A percentile compares a stretch with the other conserved stretches of the same genome.
phyloP scores from a whole-genome alignment of 2,329 filamentous ascomycete genomes.

The Penicillium sp. region DNA sequence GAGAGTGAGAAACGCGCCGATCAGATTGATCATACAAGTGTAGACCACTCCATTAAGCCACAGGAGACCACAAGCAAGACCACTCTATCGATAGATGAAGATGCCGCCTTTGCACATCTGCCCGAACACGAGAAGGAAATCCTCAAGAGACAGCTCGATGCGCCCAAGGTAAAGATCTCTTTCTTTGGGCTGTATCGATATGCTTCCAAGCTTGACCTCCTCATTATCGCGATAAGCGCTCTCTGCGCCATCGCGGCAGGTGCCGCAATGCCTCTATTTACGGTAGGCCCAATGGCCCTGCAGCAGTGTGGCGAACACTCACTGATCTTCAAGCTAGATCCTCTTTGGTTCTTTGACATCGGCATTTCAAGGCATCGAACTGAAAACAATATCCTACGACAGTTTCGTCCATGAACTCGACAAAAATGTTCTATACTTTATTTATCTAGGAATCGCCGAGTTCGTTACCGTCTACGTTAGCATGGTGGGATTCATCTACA shows the following conservation, averaged over 20 bases:
- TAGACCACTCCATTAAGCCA: neutral
- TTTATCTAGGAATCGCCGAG: slow-evolving; percentile 80
- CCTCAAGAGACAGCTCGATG: slow-evolving; percentile 67
- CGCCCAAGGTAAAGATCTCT: slow-evolving; percentile 65
- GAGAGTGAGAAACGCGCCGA: neutral
- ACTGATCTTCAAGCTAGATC: slow-evolving; percentile 28
- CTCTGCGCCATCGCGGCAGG: slow-evolving; percentile 71
- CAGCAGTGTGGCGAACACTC: neutral
- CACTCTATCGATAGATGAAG: neutral
- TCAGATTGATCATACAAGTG: neutral
- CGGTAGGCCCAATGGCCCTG: slow-evolving; percentile 29
- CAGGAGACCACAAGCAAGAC: neutral
- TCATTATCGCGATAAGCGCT: slow-evolving; percentile 62
- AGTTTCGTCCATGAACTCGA: slow-evolving; percentile 63
- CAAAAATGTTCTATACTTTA: slow-evolving; percentile 73
- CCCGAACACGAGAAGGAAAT: slow-evolving; percentile 59
- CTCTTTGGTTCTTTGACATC: slow-evolving; percentile 76
- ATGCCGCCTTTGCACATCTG: neutral
- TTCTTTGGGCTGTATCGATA: slow-evolving; percentile 69
- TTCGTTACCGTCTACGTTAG: slow-evolving; percentile 76
- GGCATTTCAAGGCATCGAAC: slow-evolving; percentile 64
- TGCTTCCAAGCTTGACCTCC: slow-evolving; percentile 63
- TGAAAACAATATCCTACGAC: slow-evolving; percentile 47
- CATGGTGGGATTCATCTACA: slow-evolving; percentile 88
- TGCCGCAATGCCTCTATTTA: slow-evolving; percentile 77